Evolutionary conservation across 768 basidiomycete genomes (phyloP), one percentile per base, ranked within the genome.

Genomic region (Lentinus tigrinus): DNA sequence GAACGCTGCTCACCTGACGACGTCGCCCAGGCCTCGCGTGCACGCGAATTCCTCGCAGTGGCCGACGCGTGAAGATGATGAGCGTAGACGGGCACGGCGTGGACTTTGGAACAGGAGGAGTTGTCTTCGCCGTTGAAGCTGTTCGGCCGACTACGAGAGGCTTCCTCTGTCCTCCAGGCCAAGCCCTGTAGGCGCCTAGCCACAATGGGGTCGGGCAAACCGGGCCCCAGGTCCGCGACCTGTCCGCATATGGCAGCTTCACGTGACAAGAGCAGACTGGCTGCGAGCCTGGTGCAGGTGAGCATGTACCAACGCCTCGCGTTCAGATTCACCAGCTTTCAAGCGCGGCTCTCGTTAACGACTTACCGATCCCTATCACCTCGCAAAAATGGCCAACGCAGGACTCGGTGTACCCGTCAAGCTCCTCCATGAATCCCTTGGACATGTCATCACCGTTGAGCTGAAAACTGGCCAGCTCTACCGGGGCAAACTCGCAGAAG

Each of bases 381-480:
- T 38, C 50, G 24, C 53, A 57, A 66, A 53, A 64, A 78, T 72
- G 72, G 58, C 86, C 71, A 86, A 70, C 47, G 70, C 73, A 49
- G 79, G 92, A 62, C 83, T 97, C 60, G 95, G 95, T 72, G 91
- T 98, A 57, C 96, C 96, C 60, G 91, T 97, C 63, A 98, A 98
- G 74, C 85, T 99, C 49, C 80, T 98, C 43, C 96, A 98, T 69
- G 97, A 98, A 78, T 91, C 93, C 54, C 79, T 98, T 27, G 97
- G 97, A 21, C 97, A 99, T 69, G 79, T 98, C 54, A 90, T 99
- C 63, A 98, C 96, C 4, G 93, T 95, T n/a, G 97, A 99, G 73
- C 84, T 98, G 56, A 98, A 98, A 75, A 97, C 95, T 2, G 96
- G 95, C 10, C 95, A 98, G 71, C 83, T 97, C 51, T 99, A 98